A percentile compares a stretch with the other conserved stretches of the same genome.
phyloP scores from a whole-genome alignment of 2,329 filamentous ascomycete genomes.

The Fusarium redolens region DNA sequence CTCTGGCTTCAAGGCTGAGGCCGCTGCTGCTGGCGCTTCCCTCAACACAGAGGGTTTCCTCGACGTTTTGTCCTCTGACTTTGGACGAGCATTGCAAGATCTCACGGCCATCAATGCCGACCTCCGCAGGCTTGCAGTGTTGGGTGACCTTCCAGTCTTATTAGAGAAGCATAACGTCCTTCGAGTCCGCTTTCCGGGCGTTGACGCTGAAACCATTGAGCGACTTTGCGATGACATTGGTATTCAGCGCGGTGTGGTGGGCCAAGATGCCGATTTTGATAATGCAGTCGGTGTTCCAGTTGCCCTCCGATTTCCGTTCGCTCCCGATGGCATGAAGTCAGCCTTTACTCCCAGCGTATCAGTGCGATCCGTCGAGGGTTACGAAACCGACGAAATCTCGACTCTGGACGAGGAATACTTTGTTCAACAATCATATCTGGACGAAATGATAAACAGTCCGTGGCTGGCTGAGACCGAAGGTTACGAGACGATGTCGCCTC shows the following conservation, averaged over 20 bases:
- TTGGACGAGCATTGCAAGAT: slow-evolving; percentile 86
- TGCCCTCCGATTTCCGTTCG: slow-evolving; percentile 87
- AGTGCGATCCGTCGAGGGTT: slow-evolving; percentile 56
- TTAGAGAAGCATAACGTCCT: slow-evolving; percentile 75
- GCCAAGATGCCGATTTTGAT: slow-evolving; percentile 82
- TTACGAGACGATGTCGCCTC: slow-evolving; percentile 63
- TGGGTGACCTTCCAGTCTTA: slow-evolving; percentile 87
- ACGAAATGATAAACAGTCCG: slow-evolving; percentile 58
- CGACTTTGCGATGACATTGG: slow-evolving; percentile 86
- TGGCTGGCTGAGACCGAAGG: slow-evolving; percentile 62
- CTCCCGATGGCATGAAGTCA: slow-evolving; percentile 63
- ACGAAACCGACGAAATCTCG: slow-evolving; percentile 55
- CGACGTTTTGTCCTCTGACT: slow-evolving; percentile 87
- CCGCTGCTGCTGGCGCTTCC: slow-evolving; percentile 63
- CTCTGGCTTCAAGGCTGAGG: slow-evolving; percentile 56
- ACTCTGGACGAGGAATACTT: slow-evolving; percentile 51
- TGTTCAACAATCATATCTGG: slow-evolving; percentile 54
- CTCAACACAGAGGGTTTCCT: slow-evolving; percentile 87
- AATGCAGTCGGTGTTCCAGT: slow-evolving; percentile 73
- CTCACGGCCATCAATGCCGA: slow-evolving; percentile 83
- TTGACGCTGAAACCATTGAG: slow-evolving; percentile 85
- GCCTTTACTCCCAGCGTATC: slow-evolving; percentile 62
- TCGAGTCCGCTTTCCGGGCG: slow-evolving; percentile 89
- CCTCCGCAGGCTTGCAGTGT: slow-evolving; percentile 76
- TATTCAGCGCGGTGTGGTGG: slow-evolving; percentile 81